phyloP scores from a whole-genome alignment of 176 grass and related monocot species.

The Tillandsia leiboldiana region DNA sequence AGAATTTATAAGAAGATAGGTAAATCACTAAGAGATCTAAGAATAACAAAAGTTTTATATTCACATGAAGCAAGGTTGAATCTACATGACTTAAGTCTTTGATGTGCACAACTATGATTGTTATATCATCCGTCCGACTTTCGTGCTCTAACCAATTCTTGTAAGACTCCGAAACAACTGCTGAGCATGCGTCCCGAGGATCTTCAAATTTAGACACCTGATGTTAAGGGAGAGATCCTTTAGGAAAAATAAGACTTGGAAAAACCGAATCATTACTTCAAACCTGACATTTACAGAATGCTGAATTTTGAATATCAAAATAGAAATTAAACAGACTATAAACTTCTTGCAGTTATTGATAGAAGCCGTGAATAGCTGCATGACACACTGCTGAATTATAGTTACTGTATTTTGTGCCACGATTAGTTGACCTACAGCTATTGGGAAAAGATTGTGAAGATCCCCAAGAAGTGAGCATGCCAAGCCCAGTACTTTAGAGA shows the following conservation, averaged over 20 bases:
- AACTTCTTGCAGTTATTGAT: too few relatives aligned
- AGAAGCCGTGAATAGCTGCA: too few relatives aligned
- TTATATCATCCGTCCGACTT: constrained; percentile 93
- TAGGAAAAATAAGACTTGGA: neutral
- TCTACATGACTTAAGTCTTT: constrained; percentile 53
- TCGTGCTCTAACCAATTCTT: constrained; percentile 87
- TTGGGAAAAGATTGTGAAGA: too few relatives aligned
- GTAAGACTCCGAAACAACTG: constrained; percentile 82
- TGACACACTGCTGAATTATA: too few relatives aligned
- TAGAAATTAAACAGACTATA: neutral
- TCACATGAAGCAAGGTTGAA: constrained; percentile 16
- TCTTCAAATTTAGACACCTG: constrained; percentile 71
- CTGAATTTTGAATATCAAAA: neutral
- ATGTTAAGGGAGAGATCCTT: constrained; percentile 22
- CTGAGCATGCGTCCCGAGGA: constrained; percentile 81
- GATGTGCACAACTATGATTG: constrained; percentile 92
- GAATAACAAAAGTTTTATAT: neutral
- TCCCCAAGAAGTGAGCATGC: too few relatives aligned
- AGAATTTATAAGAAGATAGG: neutral
- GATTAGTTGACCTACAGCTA: too few relatives aligned
- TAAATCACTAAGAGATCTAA: neutral
- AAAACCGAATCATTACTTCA: neutral
- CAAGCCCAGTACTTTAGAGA: too few relatives aligned
- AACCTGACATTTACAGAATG: neutral
- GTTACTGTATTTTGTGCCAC: too few relatives aligned